A percentile compares a stretch with the other conserved stretches of the same genome.
These are phyloP conservation scores for Ceratobasidium sp. DNA, from an alignment of 1,284 basidiomycete species.

Conservation along the genomic window DNA sequence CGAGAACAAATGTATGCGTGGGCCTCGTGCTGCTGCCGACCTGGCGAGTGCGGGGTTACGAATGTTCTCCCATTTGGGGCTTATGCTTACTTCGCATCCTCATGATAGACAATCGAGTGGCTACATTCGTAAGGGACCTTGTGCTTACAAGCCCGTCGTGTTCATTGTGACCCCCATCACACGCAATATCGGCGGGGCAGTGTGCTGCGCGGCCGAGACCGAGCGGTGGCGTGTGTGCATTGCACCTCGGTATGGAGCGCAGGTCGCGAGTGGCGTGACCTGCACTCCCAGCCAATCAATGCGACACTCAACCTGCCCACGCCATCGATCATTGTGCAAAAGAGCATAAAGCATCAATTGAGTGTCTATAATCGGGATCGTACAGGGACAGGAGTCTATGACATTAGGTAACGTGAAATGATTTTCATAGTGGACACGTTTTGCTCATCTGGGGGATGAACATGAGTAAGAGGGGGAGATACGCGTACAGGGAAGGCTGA, in stretches of 20 bases:
- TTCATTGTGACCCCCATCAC: neutral
- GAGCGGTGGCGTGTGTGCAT: slow-evolving; percentile 3
- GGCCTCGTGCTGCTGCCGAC: neutral
- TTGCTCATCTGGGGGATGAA: slow-evolving; percentile 34
- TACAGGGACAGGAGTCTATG: slow-evolving; percentile 25
- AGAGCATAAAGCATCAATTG: neutral
- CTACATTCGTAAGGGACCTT: neutral
- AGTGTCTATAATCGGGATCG: slow-evolving; percentile 30
- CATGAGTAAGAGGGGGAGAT: slow-evolving; percentile 8
- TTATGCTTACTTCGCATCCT: neutral
- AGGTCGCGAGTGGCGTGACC: slow-evolving; percentile 5
- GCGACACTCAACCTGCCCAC: slow-evolving; percentile 5
- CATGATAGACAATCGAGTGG: neutral
- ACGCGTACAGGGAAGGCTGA: slow-evolving; percentile 6
- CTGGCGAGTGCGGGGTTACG: neutral
- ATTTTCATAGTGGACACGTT: slow-evolving; percentile 35
- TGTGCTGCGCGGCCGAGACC: slow-evolving; percentile 10
- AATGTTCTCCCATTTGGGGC: neutral
- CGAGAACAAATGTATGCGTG: slow-evolving; percentile 19
- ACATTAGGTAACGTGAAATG: slow-evolving; percentile 31
- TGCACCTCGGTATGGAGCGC: slow-evolving; percentile 18
- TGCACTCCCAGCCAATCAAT: neutral
- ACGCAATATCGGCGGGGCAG: neutral
- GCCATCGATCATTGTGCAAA: slow-evolving; percentile 28
- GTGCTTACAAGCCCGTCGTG: neutral